These are phyloP conservation scores for Cryptococcus wingfieldii DNA, from an alignment of 1,284 basidiomycete species.

Conservation along the genomic window DNA sequence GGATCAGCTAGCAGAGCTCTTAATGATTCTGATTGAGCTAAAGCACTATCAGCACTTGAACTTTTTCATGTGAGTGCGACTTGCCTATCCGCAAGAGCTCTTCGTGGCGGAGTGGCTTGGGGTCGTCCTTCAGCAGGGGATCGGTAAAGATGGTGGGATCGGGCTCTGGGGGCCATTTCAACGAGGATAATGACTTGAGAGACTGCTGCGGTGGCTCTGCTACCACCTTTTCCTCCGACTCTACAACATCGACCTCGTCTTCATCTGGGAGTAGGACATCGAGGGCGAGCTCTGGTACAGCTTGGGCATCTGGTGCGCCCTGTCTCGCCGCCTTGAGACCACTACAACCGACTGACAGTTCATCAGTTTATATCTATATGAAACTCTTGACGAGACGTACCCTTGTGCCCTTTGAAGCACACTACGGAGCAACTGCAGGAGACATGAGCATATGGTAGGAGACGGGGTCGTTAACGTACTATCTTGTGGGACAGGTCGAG, in stretches of 20 bases:
- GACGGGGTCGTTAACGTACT: conserved; percentile 26
- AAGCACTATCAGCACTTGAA: neutral
- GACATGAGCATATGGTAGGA: neutral
- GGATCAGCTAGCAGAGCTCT: conserved; percentile 33
- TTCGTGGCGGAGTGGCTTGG: conserved; percentile 41
- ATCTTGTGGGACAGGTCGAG: conserved; percentile 39
- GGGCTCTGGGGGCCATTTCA: conserved; percentile 46
- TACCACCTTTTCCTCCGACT: too few species aligned
- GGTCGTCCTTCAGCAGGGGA: conserved; percentile 42
- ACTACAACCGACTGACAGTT: too few species aligned
- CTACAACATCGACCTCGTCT: too few species aligned
- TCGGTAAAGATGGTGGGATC: conserved; percentile 40
- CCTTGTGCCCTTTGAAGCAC: conserved; percentile 46
- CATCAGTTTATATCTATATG: too few species aligned
- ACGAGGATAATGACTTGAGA: conserved; percentile 27
- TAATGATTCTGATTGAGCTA: conserved; percentile 37
- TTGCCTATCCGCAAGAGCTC: conserved; percentile 45
- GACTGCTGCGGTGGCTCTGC: neutral
- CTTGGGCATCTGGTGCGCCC: too few species aligned
- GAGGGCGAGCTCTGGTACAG: too few species aligned
- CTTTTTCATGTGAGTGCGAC: conserved; percentile 8
- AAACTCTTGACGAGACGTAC: conserved; percentile 15
- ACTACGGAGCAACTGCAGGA: conserved; percentile 43
- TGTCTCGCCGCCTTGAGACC: too few species aligned
- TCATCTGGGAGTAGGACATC: too few species aligned